Conservation (phyloP, 2,329 filamentous ascomycete species). For the Fusarium vanettenii region DNA sequence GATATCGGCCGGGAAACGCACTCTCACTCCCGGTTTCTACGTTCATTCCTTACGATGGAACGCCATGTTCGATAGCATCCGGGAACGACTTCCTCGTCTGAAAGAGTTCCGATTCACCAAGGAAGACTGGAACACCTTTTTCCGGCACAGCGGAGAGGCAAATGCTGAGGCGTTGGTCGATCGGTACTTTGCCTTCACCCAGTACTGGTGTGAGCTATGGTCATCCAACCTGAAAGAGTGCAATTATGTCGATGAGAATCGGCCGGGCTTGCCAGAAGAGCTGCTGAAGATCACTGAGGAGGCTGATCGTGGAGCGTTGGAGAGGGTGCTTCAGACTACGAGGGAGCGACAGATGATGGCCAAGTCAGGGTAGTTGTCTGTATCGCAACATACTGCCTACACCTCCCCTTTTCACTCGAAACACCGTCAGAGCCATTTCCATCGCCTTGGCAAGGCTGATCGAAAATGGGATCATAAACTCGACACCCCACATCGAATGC, state of each 20-base stretch:
- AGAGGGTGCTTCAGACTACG: background rate
- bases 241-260: background rate
- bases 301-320: background rate
- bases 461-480: background rate
- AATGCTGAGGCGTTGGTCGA: background rate
- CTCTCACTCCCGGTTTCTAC: background rate
- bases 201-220: background rate
- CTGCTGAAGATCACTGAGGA: background rate
- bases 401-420: no score
- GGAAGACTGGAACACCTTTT: background rate
- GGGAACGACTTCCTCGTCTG: background rate
- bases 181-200: background rate
- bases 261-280: background rate
- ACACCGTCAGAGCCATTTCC: background rate
- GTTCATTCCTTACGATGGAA: conserved; percentile 29
- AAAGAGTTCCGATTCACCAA: background rate
- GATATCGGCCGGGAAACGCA: fast-evolving
- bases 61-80: conserved; percentile 34
- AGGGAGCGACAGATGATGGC: background rate
- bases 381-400: background rate
- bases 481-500: background rate
- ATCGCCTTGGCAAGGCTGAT: background rate
- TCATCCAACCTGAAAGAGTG: background rate
- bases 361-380: background rate
- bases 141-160: background rate